Base-by-base conservation (phyloP, 352 stramenopile genomes). In the Phytophthora hybrid region DNA sequence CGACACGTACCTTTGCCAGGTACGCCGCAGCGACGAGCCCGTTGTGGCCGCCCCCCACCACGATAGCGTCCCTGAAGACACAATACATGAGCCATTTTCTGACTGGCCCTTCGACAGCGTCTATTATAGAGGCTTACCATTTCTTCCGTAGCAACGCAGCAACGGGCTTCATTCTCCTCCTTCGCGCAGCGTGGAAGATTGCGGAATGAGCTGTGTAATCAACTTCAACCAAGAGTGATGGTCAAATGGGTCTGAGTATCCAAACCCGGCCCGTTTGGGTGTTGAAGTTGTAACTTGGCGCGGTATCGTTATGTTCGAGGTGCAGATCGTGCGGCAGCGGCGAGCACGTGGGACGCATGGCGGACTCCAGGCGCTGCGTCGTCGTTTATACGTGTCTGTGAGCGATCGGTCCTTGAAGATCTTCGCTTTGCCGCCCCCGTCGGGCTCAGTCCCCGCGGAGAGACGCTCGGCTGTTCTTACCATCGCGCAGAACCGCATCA, bases 11-110 rank as follows among this genome's bases (percentile, higher is more conserved):
- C 81, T 90, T 95, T 39, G 93, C 93, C 19, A 98, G 82, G 68
- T 98, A 98, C 9, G 93, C 89, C 6, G 93, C 93, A 14, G 91
- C 85, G 6, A 96, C 91, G 21, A 98, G 89, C 13, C 93, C 93
- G 39, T 98, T 98, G 66, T 98, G 93, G 14, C 93, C 93, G 31
- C 88, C 93, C 3, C 93, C 93, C 0, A 98, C 90, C 31, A 98
- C 74, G 61, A 98, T 84, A n/a, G 87, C 92, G 68, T 98, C 88
- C 82, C 88, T 95, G 37, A 23, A 1, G 31, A n/a, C 26, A 61
- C 70, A 23, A 60, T 13, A 32, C 21, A n/a, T 55, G 9, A 55
- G 11, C n/a, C 46, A 53, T 14, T 23, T 23, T 46, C 39, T 46
- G 39, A 14, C 39, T 16, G 18, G 39, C 39, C 4, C 18, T 46